phyloP scores from a whole-genome alignment of 2,329 filamentous ascomycete species.

The Cladorrhinum sp. region DNA sequence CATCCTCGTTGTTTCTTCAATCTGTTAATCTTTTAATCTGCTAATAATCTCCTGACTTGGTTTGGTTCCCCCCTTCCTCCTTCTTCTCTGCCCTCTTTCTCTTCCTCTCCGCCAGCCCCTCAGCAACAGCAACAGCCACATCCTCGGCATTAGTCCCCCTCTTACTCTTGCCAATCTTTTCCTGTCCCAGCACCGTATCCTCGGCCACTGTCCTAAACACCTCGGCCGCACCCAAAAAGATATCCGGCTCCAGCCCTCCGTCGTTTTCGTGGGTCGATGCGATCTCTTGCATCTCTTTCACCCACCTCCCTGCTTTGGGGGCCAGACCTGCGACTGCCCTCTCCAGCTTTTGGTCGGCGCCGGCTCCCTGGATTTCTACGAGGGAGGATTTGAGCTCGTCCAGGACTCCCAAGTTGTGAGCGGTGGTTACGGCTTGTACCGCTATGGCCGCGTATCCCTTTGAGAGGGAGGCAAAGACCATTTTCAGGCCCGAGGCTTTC shows the following conservation, averaged over 20 bases:
- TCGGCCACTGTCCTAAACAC: slow-evolving; percentile 62
- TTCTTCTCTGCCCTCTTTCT: neutral
- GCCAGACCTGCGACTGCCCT: slow-evolving; percentile 56
- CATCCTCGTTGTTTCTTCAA: neutral
- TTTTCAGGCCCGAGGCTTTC: slow-evolving; percentile 59
- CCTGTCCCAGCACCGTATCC: slow-evolving; percentile 57
- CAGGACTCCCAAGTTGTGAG: slow-evolving; percentile 60
- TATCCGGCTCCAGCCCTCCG: slow-evolving; percentile 51
- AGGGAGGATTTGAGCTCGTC: slow-evolving; percentile 57
- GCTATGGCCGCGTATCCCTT: slow-evolving; percentile 68
- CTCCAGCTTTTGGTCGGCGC: slow-evolving; percentile 30
- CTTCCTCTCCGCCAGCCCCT: slow-evolving; percentile 40
- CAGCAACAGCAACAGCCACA: slow-evolving; percentile 48
- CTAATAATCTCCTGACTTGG: too few species aligned
- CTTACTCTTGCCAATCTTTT: slow-evolving; percentile 55
- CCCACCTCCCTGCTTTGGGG: slow-evolving; percentile 75
- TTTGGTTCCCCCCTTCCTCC: neutral
- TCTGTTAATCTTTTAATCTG: too few species aligned
- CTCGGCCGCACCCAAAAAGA: slow-evolving; percentile 59
- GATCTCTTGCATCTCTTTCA: slow-evolving; percentile 74
- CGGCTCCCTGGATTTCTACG: slow-evolving; percentile 40
- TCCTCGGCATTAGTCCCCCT: slow-evolving; percentile 57
- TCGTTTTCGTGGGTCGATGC: slow-evolving; percentile 55
- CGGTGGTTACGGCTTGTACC: slow-evolving; percentile 69
- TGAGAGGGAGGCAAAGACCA: slow-evolving; percentile 60